Base-by-base conservation (phyloP, 345 rosid species). In the Murraya koenigii region DNA sequence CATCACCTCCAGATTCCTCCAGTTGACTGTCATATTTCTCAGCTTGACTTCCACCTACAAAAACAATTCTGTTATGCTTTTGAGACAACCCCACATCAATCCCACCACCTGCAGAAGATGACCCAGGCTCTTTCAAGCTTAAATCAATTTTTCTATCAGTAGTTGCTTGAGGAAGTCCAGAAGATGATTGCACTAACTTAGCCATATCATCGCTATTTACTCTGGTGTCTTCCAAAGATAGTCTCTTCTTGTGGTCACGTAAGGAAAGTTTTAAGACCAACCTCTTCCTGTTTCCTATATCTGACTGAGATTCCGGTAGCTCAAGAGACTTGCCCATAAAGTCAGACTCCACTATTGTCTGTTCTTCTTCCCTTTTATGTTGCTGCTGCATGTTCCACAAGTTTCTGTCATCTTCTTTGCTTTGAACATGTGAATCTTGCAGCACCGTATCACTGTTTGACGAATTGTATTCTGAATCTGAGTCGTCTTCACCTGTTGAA, bases 241-340 rank as follows among this genome's bases (percentile, higher is more conserved):
- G 72, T 56, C 86, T 82, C 83, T 89, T 92, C 89, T 86, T 93
- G 79, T 83, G 77, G 78, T 85, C 85, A 69, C 90, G 87, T 55
- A 89, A 79, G 38, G 95, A 86, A 82, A 94, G 83, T 86, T 91
- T 96, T 66, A 96, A 80, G 69, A 94, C 86, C 89, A 96, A 84
- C 80, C 83, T 91, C 85, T 86, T 88, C 88, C 93, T 87, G 81
- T 78, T 86, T 80, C 86, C 88, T 81, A 76, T 79, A 83, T 82
- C 87, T 66, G 84, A 47, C 68, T 84, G 90, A 80, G 90, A 72
- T 79, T 88, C 90, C 23, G 77, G 84, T 72, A 72, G 74, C 72
- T 84, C 86, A 76, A 58, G 72, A 74, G 89, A 83, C 63, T 79
- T 84, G 55, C 58, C 84, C 66, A 70, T 20, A 63, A 63, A 82